A percentile compares a stretch with the other conserved stretches of the same genome.
Conservation (phyloP, 2,329 filamentous ascomycete species). For the Cladobotryum mycophilum region DNA sequence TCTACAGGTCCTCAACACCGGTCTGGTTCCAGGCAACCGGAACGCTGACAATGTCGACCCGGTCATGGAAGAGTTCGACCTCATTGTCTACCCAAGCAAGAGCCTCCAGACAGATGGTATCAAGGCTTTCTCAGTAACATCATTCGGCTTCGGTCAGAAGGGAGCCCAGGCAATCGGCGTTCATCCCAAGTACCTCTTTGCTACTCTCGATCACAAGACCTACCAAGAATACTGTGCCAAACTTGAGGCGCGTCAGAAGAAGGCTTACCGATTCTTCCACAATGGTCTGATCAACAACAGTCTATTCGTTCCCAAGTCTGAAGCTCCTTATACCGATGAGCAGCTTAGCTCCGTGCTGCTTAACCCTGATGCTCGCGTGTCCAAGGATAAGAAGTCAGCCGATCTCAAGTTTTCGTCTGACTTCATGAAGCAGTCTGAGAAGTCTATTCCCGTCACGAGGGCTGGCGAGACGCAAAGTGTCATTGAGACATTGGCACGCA, state of each 20-base stretch:
- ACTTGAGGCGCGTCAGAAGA: conserved; percentile 93
- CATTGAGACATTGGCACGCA: conserved; percentile 69
- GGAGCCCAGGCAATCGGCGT: conserved; percentile 95
- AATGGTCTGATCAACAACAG: conserved; percentile 97
- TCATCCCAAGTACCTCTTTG: conserved; percentile 92
- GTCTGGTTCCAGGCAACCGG: conserved; percentile 91
- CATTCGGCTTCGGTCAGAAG: conserved; percentile 99
- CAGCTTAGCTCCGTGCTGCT: conserved; percentile 85
- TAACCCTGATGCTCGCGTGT: conserved; percentile 85
- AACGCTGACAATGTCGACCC: conserved; percentile 97
- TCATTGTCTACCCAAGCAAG: conserved; percentile 94
- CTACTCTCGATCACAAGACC: conserved; percentile 80
- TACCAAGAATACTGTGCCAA: conserved; percentile 80
- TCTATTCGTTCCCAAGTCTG: conserved; percentile 91
- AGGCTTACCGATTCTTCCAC: conserved; percentile 97
- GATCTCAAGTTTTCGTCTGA: conserved; percentile 67
- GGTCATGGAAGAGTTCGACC: conserved; percentile 94
- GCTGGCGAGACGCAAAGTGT: conserved; percentile 63
- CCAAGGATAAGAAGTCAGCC: conserved; percentile 77
- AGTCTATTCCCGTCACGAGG: conserved; percentile 42
- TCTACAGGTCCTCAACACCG: conserved; percentile 88
- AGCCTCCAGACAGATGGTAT: conserved; percentile 95
- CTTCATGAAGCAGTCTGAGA: conserved; percentile 60
- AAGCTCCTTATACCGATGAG: conserved; percentile 82
- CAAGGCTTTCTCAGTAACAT: conserved; percentile 98